phyloP scores from a whole-genome alignment of 139 green algal species.

The Chlamydomonas eustigma region DNA sequence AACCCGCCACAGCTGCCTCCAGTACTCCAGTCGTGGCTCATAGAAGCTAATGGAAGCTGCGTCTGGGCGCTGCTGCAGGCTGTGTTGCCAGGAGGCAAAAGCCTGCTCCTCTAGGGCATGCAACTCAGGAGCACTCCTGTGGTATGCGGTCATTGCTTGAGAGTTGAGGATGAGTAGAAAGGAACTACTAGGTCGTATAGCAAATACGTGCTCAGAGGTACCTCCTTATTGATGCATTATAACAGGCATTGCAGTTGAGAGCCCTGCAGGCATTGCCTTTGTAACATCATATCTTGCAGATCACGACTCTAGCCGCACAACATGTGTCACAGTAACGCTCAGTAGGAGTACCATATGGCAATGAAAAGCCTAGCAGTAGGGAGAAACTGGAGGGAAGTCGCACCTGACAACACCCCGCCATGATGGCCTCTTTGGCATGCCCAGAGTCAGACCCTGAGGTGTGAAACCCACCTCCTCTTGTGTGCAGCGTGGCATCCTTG shows the following conservation, averaged over 20 bases:
- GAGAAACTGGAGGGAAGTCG: not conserved
- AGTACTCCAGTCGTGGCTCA: slow-evolving; percentile 59
- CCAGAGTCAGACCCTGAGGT: slow-evolving; percentile 23
- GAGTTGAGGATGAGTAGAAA: not conserved
- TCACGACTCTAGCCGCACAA: no score
- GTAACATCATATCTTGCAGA: no score
- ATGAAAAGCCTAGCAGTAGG: no score
- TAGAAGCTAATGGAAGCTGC: slow-evolving; percentile 44
- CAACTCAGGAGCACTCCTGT: slow-evolving; percentile 42
- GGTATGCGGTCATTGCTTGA: not conserved
- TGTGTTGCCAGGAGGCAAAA: slow-evolving; percentile 32
- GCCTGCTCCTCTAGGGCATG: slow-evolving; percentile 41
- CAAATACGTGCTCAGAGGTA: not conserved
- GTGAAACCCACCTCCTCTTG: slow-evolving; percentile 35
- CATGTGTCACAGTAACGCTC: no score
- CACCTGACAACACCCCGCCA: slow-evolving; percentile 33
- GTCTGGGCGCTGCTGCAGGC: not conserved
- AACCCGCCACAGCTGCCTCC: slow-evolving; percentile 69
- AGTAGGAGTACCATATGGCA: no score
- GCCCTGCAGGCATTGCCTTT: no score
- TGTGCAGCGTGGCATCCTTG: not conserved
- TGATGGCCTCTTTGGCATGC: slow-evolving; percentile 43
- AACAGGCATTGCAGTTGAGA: no score
- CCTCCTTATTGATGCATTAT: not conserved
- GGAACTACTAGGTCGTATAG: slow-evolving; percentile 4